Evolutionary conservation across 495 filamentous ascomycete species (phyloP).

Genomic region (Xanthoparmelia taractica): DNA sequence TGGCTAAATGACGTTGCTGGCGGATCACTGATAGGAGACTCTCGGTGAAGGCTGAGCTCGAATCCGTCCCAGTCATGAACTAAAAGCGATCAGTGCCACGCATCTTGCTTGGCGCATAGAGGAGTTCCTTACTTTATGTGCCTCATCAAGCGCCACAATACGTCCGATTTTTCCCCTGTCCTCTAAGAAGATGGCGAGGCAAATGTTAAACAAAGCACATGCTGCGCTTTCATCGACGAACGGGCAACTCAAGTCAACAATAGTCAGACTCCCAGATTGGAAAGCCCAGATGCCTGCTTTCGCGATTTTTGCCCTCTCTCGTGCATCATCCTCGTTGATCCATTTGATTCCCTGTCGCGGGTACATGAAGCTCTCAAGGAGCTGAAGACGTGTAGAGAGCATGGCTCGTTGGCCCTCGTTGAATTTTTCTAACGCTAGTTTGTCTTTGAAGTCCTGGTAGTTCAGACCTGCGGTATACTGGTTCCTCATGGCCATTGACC

Average conservation of each 20-base stretch:
- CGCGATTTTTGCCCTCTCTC: slow-evolving; percentile 3
- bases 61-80: slow-evolving; percentile 42
- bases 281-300: slow-evolving; percentile 27
- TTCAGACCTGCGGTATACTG: slow-evolving; percentile 36
- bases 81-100: slow-evolving; percentile 20
- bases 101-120: background rate
- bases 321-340: slow-evolving; percentile 6
- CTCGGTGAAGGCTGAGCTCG: slow-evolving; percentile 50
- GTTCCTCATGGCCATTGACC: slow-evolving; percentile 47
- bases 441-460: slow-evolving; percentile 43
- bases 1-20: slow-evolving; percentile 60
- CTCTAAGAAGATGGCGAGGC: slow-evolving; percentile 53
- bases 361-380: slow-evolving; percentile 40
- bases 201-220: slow-evolving; percentile 63
- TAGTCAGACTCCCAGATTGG: slow-evolving; percentile 52
- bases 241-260: slow-evolving; percentile 68
- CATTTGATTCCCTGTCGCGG: background rate
- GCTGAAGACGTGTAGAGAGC: slow-evolving; percentile 35
- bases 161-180: slow-evolving; percentile 35
- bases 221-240: slow-evolving; percentile 60
- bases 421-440: slow-evolving; percentile 25
- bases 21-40: slow-evolving; percentile 57
- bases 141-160: slow-evolving; percentile 53
- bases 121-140: slow-evolving; percentile 42
- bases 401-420: slow-evolving; percentile 29